Evolutionary conservation across 2,329 filamentous ascomycete species (phyloP), one percentile per base, ranked within the genome.

Genomic region (Colletotrichum ledebouriae): DNA sequence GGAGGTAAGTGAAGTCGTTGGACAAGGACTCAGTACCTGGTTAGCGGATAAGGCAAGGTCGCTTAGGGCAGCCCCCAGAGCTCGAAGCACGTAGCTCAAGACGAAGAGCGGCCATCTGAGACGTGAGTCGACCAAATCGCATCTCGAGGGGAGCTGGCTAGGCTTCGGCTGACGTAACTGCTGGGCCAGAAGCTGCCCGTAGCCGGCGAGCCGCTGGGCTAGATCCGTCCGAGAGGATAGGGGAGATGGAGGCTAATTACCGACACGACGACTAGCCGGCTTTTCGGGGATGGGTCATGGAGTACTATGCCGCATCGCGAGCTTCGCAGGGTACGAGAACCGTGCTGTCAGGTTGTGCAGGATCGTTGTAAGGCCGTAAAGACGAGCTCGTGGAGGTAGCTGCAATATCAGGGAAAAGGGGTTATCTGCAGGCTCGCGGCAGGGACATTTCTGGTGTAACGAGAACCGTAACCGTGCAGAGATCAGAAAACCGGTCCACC

Each of bases 81-180:
- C 22, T 39, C 34, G 29, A 65, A 25, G 57, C 39, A 49, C 34
- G 11, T 20, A 56, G 49, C 65, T 50, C 25, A 49, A 53, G 29
- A 56, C 50, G 61, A 55, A 55, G 61, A 59, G 41, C 34, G 55
- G 5, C 46, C 56, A 44, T 59, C 49, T 37, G 34, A 55, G 47
- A 60, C 47, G 65, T 59, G 17, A 55, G 64, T 49, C 65, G 46
- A 42, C 53, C 65, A 44, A 64, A 64, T 64, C 60, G 65, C 53
- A 67, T 58, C 41, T 44, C 17, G 10, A 52, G 42, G 39, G 58
- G 44, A 39, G 47, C 17, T 34, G 47, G 34, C 33, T 34, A 55
- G 37, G 55, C 56, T 41, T 65, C 49, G 44, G 65, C 60, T 65
- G 65, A 68, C 61, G 55, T 65, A 39, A 39, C 33, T 39, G 11